Evolutionary conservation across 2,329 filamentous ascomycete genomes (phyloP).

Genomic region (Sarocladium kiliense): DNA sequence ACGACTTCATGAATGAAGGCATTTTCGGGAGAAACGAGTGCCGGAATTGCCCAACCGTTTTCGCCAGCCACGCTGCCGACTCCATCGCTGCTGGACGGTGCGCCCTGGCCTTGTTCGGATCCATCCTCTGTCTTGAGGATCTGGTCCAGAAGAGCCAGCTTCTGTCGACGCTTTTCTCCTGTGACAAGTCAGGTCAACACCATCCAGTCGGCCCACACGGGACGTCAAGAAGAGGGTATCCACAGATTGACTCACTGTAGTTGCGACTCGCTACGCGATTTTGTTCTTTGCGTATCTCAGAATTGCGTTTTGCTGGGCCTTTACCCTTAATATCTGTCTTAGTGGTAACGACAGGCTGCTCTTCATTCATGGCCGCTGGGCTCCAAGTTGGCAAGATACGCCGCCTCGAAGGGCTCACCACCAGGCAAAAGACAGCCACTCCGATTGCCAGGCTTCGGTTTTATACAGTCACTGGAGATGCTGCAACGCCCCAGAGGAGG

Average conservation of each 20-base stretch:
- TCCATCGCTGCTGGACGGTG: neutral
- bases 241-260: constrained; percentile 23
- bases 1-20: too few relatives aligned
- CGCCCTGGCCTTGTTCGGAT: neutral
- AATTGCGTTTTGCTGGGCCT: constrained; percentile 16
- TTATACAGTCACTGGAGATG: neutral
- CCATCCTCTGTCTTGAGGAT: constrained; percentile 24
- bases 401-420: neutral
- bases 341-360: constrained; percentile 4
- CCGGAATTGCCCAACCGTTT: neutral
- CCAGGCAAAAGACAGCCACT: neutral
- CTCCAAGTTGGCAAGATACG: neutral
- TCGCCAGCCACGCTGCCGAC: neutral
- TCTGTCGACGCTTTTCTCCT: constrained; percentile 40
- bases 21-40: too few relatives aligned
- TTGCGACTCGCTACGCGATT: constrained; percentile 22
- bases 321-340: constrained; percentile 12
- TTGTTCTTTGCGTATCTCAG: constrained; percentile 20
- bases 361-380: neutral
- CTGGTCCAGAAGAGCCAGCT: constrained; percentile 33
- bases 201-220: too few relatives aligned
- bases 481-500: neutral
- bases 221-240: neutral
- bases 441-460: too few relatives aligned
- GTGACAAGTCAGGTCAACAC: too few relatives aligned